Conservation (phyloP, 1,284 basidiomycete species). For the Fistulina hepatica region DNA sequence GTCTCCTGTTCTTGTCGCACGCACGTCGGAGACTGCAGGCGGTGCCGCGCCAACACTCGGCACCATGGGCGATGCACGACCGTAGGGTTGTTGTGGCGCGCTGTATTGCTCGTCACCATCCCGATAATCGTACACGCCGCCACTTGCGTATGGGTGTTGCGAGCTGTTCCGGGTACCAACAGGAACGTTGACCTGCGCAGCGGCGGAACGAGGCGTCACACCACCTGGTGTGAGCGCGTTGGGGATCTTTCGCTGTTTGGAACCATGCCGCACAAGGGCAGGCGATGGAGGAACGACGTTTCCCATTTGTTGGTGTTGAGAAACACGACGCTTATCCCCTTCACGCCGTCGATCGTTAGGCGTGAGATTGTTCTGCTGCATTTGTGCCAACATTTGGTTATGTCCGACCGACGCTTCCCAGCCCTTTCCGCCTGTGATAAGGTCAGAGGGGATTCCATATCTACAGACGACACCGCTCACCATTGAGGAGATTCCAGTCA, state of each 20-base stretch:
- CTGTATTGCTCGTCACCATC: constrained; percentile 42
- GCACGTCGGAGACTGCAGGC: constrained; percentile 58
- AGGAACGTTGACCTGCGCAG: constrained; percentile 63
- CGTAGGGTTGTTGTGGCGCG: constrained; percentile 43
- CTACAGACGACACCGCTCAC: constrained; percentile 19
- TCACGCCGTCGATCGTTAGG: constrained; percentile 40
- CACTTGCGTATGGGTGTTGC: constrained; percentile 60
- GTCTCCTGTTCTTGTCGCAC: constrained; percentile 57
- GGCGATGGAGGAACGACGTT: constrained; percentile 60
- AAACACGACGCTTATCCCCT: constrained; percentile 44
- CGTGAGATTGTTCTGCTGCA: constrained; percentile 39
- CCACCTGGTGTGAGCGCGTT: constrained; percentile 41
- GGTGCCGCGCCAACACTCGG: constrained; percentile 53
- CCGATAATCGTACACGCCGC: constrained; percentile 33
- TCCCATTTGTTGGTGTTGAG: constrained; percentile 37
- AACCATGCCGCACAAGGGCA: constrained; percentile 61
- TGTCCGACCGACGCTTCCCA: constrained; percentile 79
- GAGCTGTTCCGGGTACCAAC: constrained; percentile 36
- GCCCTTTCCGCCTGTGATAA: constrained; percentile 67
- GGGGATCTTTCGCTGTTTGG: constrained; percentile 52
- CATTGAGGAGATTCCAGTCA: constrained; percentile 86
- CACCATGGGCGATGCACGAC: constrained; percentile 65
- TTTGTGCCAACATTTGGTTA: constrained; percentile 48
- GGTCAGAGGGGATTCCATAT: constrained; percentile 6
- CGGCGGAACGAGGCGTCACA: constrained; percentile 54